Evolutionary conservation across 2,329 filamentous ascomycete species (phyloP).

Genomic region (Parastagonospora avenae): DNA sequence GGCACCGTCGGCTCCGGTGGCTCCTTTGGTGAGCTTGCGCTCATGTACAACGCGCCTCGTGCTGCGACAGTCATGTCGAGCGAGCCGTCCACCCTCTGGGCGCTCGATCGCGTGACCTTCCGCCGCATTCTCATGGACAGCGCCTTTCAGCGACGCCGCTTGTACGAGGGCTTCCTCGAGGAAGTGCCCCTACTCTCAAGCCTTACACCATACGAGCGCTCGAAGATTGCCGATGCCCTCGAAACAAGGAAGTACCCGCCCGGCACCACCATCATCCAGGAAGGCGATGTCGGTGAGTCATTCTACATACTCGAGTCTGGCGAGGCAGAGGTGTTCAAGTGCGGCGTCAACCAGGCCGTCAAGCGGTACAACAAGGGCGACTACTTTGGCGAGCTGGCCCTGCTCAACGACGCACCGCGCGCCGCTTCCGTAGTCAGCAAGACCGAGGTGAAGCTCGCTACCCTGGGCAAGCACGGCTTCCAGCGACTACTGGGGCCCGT

Average conservation of each 20-base stretch:
- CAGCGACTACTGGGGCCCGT: slow-evolving; percentile 91
- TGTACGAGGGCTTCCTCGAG: slow-evolving; percentile 97
- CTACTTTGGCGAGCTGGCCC: slow-evolving; percentile 93
- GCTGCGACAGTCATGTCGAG: slow-evolving; percentile 91
- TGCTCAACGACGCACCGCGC: slow-evolving; percentile 91
- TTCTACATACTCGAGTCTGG: slow-evolving; percentile 92
- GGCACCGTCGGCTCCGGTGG: slow-evolving; percentile 82
- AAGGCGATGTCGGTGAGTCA: slow-evolving; percentile 88
- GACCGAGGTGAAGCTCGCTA: slow-evolving; percentile 90
- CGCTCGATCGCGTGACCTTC: slow-evolving; percentile 93
- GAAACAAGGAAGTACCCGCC: slow-evolving; percentile 85
- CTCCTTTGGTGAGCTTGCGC: slow-evolving; percentile 92
- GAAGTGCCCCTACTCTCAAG: slow-evolving; percentile 85
- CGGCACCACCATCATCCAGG: slow-evolving; percentile 82
- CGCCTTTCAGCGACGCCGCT: slow-evolving; percentile 90
- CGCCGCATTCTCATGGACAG: slow-evolving; percentile 98
- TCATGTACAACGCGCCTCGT: slow-evolving; percentile 98
- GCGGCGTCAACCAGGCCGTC: slow-evolving; percentile 71
- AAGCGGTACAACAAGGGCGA: slow-evolving; percentile 88
- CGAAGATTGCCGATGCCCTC: slow-evolving; percentile 95
- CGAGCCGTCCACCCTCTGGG: slow-evolving; percentile 86
- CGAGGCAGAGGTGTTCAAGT: slow-evolving; percentile 84
- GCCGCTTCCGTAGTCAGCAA: slow-evolving; percentile 85
- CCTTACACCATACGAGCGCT: slow-evolving; percentile 89
- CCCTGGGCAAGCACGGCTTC: slow-evolving; percentile 91